Percentiles rank a stretch among this genome's conserved stretches.
Conservation (phyloP, 1,284 basidiomycete genomes). For the Irpex lacteus region DNA sequence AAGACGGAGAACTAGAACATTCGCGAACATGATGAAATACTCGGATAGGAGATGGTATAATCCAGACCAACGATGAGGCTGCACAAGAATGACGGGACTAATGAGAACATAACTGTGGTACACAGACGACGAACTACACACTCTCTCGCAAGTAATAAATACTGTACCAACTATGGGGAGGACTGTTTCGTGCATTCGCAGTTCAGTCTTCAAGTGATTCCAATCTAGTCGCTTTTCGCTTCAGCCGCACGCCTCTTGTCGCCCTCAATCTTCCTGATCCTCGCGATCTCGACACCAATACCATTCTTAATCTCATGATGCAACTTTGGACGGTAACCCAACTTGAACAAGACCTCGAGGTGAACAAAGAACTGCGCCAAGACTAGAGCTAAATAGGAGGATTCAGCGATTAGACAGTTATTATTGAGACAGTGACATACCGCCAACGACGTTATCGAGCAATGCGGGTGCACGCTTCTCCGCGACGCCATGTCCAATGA, state of each 20-base stretch:
- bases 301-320: constrained; percentile 70
- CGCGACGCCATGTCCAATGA: constrained; percentile 79
- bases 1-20: no score
- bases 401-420: no score
- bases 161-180: no score
- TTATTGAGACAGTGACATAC: constrained; percentile 37
- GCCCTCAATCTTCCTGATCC: constrained; percentile 55
- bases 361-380: constrained; percentile 94
- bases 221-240: constrained; percentile 14
- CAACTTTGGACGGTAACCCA: constrained; percentile 73
- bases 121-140: no score
- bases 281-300: constrained; percentile 65
- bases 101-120: no score
- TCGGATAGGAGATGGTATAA: no score
- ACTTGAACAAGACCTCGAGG: constrained; percentile 75
- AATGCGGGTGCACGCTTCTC: constrained; percentile 85
- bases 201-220: no score
- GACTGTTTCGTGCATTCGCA: no score
- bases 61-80: no score
- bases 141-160: no score
- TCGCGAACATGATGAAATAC: no score
- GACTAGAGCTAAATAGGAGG: constrained; percentile 60
- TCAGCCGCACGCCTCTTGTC: constrained; percentile 45
- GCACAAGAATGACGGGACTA: no score
- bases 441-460: constrained; percentile 81